Evolutionary conservation across 768 basidiomycete genomes (phyloP).

Genomic region (Naganishia vaughanmartiniae): DNA sequence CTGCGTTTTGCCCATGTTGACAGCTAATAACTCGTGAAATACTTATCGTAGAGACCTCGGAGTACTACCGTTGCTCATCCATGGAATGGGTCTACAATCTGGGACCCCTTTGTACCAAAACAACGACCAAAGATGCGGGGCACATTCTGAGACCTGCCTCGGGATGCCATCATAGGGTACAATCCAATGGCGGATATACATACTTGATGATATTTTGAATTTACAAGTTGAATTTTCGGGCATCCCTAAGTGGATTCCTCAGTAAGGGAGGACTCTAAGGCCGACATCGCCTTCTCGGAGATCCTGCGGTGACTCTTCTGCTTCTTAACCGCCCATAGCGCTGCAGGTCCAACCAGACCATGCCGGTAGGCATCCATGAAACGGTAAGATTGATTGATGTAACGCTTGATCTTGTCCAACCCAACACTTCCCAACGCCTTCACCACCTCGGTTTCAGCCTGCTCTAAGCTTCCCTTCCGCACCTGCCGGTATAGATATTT

Average conservation of each 20-base stretch:
- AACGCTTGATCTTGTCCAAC: slow-evolving; percentile 34
- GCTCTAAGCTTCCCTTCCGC: slow-evolving; percentile 46
- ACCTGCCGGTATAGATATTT: slow-evolving; percentile 51
- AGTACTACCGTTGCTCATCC: not conserved
- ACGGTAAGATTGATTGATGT: slow-evolving; percentile 34
- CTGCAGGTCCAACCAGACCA: slow-evolving; percentile 38
- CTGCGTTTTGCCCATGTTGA: not conserved
- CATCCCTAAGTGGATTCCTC: too few relatives aligned
- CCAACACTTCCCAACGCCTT: slow-evolving; percentile 46
- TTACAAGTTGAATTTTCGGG: slow-evolving; percentile 1
- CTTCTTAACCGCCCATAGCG: slow-evolving; percentile 41
- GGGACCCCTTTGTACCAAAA: not conserved
- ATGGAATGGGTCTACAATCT: not conserved
- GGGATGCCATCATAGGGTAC: not conserved
- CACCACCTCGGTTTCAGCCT: slow-evolving; percentile 50
- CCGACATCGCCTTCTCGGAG: too few relatives aligned
- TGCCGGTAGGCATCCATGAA: slow-evolving; percentile 46
- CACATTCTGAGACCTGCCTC: not conserved
- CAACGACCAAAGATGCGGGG: too few relatives aligned
- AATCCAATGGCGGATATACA: not conserved
- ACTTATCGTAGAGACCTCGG: not conserved
- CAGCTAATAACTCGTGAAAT: not conserved
- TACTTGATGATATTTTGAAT: slow-evolving; percentile 1
- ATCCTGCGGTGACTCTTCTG: slow-evolving; percentile 40
- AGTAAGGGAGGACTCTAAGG: too few relatives aligned